Evolutionary conservation across 2,329 filamentous ascomycete species (phyloP), one percentile per base, ranked within the genome.

Genomic region (Venturiaceae sp.): DNA sequence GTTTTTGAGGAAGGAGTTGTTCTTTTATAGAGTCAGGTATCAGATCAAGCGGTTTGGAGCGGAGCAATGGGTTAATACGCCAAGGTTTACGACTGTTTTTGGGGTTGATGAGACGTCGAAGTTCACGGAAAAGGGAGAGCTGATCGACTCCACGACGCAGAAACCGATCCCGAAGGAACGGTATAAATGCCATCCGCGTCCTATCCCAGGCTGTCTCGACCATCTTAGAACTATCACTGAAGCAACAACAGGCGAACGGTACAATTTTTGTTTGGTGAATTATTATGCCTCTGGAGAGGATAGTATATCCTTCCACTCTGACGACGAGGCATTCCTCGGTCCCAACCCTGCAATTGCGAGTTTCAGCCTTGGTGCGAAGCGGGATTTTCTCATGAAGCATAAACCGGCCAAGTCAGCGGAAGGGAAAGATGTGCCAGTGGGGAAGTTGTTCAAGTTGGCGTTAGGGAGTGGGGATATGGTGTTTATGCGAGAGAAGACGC

Each of bases 221-320:
- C 70, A 77, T 5, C 77, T 92, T 7, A 80, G 84, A 9, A 72
- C 70, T 34, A 77, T 83, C 9, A 83, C 86, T 1, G 86, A 92
- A 69, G 76, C 78, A 4, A 81, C 82, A 0, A 88, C 86, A 0
- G 79, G 78, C n/a, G 81, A 82, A 65, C 78, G 67, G 1, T 92
- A 87, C 72, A 92, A 92, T 67, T 90, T 92, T 68, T 88, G 85
- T 60, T 78, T 92, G 1, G 86, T 92, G 4, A 92, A 92, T 66
- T 92, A 92, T 73, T 92, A 92, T 67, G 85, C 85, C n/a, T 82
- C 81, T 3, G 88, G 88, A 0, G 75, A 82, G 5, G 88, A 92
- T 68, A 89, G 85, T 63, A 92, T 92, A 53, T 81, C 84, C 11
- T 92, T 87, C 66, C 88, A 92, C 70, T 88, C 84, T 53, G 89